A percentile compares a stretch with the other conserved stretches of the same genome.
Conservation (phyloP, 2,329 filamentous ascomycete genomes). For the Aspergillus floridensis region DNA sequence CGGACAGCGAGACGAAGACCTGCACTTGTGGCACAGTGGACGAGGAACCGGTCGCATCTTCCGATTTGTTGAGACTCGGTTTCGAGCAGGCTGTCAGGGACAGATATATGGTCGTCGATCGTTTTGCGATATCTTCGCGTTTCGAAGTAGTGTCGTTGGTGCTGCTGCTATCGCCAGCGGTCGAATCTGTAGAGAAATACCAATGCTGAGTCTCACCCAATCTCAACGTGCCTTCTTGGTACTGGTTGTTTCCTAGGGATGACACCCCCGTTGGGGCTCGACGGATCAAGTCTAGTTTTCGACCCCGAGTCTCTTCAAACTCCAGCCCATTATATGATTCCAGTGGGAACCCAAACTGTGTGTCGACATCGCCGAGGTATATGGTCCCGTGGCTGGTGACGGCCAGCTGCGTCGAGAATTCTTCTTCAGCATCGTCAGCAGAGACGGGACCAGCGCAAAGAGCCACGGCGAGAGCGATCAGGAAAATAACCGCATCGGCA, state of each 20-base stretch:
- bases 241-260: slow-evolving; percentile 63
- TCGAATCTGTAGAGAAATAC: slow-evolving; percentile 58
- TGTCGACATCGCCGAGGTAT: slow-evolving; percentile 38
- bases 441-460: slow-evolving; percentile 59
- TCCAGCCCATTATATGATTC: slow-evolving; percentile 32
- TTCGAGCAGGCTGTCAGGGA: slow-evolving; percentile 84
- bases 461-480: slow-evolving; percentile 58
- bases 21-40: slow-evolving; percentile 67
- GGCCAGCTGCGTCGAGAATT: slow-evolving; percentile 38
- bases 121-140: slow-evolving; percentile 24
- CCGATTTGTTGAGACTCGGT: slow-evolving; percentile 57
- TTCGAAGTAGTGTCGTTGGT: slow-evolving; percentile 34
- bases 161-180: slow-evolving; percentile 46
- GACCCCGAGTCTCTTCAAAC: slow-evolving; percentile 30
- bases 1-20: slow-evolving; percentile 70
- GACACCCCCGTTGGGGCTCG: slow-evolving; percentile 52
- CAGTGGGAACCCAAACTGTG: slow-evolving; percentile 25
- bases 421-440: slow-evolving; percentile 60
- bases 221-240: slow-evolving; percentile 58
- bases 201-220: slow-evolving; percentile 64
- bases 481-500: background rate
- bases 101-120: slow-evolving; percentile 64
- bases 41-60: slow-evolving; percentile 32
- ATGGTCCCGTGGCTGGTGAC: slow-evolving; percentile 50
- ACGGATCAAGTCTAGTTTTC: slow-evolving; percentile 52